A percentile compares a stretch with the other conserved stretches of the same genome.
phyloP scores from a whole-genome alignment of 192 early-diverging fungal genomes.

The Linnemannia elongata region DNA sequence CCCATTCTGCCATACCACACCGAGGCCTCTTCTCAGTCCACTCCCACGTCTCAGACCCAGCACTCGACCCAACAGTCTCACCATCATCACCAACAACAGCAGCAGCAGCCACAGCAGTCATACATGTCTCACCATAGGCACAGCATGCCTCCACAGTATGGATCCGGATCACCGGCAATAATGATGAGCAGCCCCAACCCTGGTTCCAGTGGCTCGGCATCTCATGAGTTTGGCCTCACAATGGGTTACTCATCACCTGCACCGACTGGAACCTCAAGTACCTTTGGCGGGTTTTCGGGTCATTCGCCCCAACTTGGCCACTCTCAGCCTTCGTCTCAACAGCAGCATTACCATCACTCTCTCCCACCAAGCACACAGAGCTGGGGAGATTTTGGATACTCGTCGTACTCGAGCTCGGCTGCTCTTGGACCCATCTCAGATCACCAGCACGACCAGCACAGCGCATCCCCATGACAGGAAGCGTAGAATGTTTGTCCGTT shows the following conservation, averaged over 20 bases:
- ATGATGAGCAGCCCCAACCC: slow-evolving; percentile 14
- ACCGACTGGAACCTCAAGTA: not conserved
- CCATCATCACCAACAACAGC: slow-evolving; percentile 13
- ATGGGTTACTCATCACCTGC: slow-evolving; percentile 42
- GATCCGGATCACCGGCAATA: slow-evolving; percentile 19
- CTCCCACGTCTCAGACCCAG: slow-evolving; percentile 7
- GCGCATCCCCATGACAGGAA: slow-evolving; percentile 22
- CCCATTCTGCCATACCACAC: slow-evolving; percentile 20
- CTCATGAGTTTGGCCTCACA: slow-evolving; percentile 28
- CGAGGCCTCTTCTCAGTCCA: slow-evolving; percentile 10
- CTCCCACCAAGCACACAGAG: slow-evolving; percentile 30
- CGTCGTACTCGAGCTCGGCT: slow-evolving; percentile 28
- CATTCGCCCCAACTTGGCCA: slow-evolving; percentile 14
- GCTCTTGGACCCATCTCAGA: slow-evolving; percentile 21
- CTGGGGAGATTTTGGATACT: slow-evolving; percentile 26
- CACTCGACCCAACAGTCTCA: slow-evolving; percentile 15
- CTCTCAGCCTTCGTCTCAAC: slow-evolving; percentile 8
- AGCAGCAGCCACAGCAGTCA: slow-evolving; percentile 16
- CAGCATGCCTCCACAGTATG: slow-evolving; percentile 18
- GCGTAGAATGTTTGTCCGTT: not conserved
- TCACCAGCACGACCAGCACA: slow-evolving; percentile 31
- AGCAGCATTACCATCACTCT: slow-evolving; percentile 22
- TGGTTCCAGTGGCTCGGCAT: not conserved
- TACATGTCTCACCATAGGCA: slow-evolving; percentile 22
- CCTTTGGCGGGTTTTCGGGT: slow-evolving; percentile 12